These are phyloP conservation scores for Trichophyton benhamiae DNA, from an alignment of 2,329 filamentous ascomycete genomes.

Conservation along the genomic window DNA sequence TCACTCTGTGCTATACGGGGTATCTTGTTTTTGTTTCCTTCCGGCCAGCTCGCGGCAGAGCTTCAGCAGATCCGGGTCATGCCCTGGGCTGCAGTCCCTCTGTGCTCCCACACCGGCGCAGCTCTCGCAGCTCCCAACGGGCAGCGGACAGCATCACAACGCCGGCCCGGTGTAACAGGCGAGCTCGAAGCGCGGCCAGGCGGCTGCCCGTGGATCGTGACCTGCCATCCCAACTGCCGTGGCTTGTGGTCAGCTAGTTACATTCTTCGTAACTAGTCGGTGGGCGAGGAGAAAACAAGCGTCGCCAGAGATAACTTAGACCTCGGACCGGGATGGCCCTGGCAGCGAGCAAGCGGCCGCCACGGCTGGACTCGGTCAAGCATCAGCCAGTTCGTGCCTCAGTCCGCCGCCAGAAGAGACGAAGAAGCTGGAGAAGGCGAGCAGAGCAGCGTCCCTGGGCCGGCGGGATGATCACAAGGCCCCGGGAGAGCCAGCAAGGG, in stretches of 20 bases:
- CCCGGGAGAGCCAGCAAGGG: not conserved
- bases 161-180: not conserved
- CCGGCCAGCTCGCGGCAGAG: not conserved
- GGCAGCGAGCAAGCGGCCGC: not conserved
- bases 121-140: too few species aligned
- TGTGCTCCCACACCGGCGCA: not conserved
- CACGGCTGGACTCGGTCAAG: constrained; percentile 3
- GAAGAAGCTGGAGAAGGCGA: not conserved
- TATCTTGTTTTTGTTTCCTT: not conserved
- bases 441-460: not conserved
- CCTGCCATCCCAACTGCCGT: not conserved
- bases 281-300: not conserved
- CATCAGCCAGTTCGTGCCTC: not conserved
- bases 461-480: not conserved
- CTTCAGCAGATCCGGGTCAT: constrained; percentile 1
- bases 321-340: not conserved
- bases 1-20: not conserved
- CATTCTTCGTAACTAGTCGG: not conserved
- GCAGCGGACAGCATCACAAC: not conserved
- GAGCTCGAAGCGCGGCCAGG: too few species aligned
- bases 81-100: not conserved
- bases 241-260: not conserved
- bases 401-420: not conserved
- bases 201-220: too few species aligned
- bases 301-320: not conserved